Conservation (phyloP, 140 eudicot species). For the Stevia rebaudiana region DNA sequence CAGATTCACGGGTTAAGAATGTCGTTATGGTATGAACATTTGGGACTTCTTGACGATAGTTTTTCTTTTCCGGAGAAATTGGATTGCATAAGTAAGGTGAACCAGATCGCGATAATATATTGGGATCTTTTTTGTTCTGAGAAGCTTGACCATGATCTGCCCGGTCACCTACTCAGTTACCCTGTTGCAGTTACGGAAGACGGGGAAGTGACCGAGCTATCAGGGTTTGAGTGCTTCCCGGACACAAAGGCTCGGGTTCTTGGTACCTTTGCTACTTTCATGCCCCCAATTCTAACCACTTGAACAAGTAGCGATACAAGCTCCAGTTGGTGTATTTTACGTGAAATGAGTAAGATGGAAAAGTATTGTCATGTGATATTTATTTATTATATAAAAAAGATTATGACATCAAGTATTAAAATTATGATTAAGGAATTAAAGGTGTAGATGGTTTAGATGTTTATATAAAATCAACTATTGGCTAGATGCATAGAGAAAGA, state of each 20-base stretch:
- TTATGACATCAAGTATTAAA: too few relatives aligned
- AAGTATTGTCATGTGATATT: too few relatives aligned
- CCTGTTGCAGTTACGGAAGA: slow-evolving; percentile 39
- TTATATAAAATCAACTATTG: too few relatives aligned
- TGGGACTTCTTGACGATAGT: slow-evolving; percentile 36
- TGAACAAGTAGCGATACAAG: too few relatives aligned
- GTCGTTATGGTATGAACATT: slow-evolving; percentile 52
- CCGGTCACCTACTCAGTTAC: slow-evolving; percentile 40
- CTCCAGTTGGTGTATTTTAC: too few relatives aligned
- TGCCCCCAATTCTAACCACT: slow-evolving; percentile 48
- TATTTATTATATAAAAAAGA: too few relatives aligned
- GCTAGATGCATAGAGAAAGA: too few relatives aligned
- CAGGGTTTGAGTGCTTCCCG: slow-evolving; percentile 36
- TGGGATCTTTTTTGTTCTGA: slow-evolving; percentile 45
- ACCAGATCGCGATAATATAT: slow-evolving; percentile 27
- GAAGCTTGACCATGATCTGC: slow-evolving; percentile 31
- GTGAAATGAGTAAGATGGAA: too few relatives aligned
- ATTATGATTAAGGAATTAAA: too few relatives aligned
- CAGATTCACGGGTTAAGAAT: slow-evolving; percentile 42
- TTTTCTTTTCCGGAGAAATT: slow-evolving; percentile 34
- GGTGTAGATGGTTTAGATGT: too few relatives aligned
- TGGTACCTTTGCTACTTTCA: slow-evolving; percentile 25
- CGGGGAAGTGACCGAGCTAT: slow-evolving; percentile 43
- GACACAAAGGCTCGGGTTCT: slow-evolving; percentile 52
- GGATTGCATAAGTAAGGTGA: slow-evolving; percentile 34